Conservation (phyloP, 345 rosid species). For the Eucalyptus camaldulensis region DNA sequence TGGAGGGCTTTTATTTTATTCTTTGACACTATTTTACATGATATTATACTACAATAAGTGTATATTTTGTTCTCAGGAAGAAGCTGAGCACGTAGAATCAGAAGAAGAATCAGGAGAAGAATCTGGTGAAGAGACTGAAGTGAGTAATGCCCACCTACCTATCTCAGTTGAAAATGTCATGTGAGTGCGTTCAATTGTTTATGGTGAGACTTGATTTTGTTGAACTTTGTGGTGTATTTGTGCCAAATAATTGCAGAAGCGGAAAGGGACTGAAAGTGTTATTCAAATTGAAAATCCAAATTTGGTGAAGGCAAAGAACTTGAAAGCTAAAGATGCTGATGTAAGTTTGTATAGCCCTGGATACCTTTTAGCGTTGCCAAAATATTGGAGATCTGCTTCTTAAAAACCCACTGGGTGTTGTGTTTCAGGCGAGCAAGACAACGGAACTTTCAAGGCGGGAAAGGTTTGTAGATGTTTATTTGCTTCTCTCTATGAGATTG, state of each 20-base stretch:
- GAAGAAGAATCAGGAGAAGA: conserved; percentile 23
- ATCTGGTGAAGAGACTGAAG: conserved; percentile 28
- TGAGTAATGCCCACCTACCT: neutral
- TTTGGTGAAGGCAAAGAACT: conserved; percentile 50
- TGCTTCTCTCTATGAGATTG: neutral
- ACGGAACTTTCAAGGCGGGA: conserved; percentile 97
- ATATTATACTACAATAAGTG: neutral
- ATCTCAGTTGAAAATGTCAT: neutral
- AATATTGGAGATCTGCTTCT: neutral
- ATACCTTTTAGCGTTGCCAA: neutral
- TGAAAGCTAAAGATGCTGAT: conserved; percentile 67
- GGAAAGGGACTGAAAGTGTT: conserved; percentile 70
- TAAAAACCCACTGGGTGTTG: neutral
- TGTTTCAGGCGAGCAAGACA: conserved; percentile 49
- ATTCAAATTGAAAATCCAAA: conserved; percentile 90
- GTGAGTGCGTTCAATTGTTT: neutral
- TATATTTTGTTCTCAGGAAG: neutral
- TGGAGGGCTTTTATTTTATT: neutral
- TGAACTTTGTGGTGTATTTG: neutral
- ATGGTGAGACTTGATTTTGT: neutral
- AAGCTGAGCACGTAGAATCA: conserved; percentile 35
- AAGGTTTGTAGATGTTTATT: conserved; percentile 36
- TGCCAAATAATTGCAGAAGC: conserved; percentile 28
- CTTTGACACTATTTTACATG: neutral
- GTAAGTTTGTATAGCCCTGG: conserved; percentile 21